Base-by-base conservation (phyloP, 148 eudicot species). In the Cornus florida region DNA sequence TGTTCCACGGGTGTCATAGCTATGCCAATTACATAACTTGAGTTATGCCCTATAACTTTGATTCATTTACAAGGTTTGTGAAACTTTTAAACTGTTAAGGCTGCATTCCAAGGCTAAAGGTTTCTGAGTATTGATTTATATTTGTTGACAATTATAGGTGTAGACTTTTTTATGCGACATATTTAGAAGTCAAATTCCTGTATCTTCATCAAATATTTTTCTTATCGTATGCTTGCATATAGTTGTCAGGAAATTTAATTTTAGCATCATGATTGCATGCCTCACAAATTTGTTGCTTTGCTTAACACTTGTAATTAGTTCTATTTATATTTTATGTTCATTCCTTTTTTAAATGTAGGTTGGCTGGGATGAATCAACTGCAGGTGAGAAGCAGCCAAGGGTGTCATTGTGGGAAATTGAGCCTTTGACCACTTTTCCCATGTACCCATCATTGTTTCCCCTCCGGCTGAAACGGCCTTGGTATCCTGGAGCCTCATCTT, bases 291-390 rank as follows among this genome's bases (percentile, higher is more conserved):
- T 4, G 19, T 31, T 14, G 24, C 6, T 67, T 67, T 23, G 43
- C 20, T 67, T 67, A 28, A 17, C 48, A 43, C 41, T 67, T 67
- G 24, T 48, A 24, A 67, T 10, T 76, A 20, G 65, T 22, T 41
- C 32, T 39, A 19, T 33, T 74, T 74, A 33, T 38, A 35, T 62
- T 41, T 43, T 24, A 62, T 75, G 28, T 70, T 70, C 19, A n/a
- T 66, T 79, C 69, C 41, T 10, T 23, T 77, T 81, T 75, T 69
- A 14, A 71, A 67, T 85, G 75, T 78, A 96, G 99, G 99, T 96
- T 78, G 99, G 99, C 56, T 96, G 99, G 99, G 99, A 96, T 82
- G 99, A 96, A 75, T 96, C 99, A 64, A 94, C 98, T 75, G 98
- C 97, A 17, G 94, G 98, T 78, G 98, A 96, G 87, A 94, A 93